Evolutionary conservation across 805 yeast species (phyloP).

Genomic region (Kuraishia capsulata): DNA sequence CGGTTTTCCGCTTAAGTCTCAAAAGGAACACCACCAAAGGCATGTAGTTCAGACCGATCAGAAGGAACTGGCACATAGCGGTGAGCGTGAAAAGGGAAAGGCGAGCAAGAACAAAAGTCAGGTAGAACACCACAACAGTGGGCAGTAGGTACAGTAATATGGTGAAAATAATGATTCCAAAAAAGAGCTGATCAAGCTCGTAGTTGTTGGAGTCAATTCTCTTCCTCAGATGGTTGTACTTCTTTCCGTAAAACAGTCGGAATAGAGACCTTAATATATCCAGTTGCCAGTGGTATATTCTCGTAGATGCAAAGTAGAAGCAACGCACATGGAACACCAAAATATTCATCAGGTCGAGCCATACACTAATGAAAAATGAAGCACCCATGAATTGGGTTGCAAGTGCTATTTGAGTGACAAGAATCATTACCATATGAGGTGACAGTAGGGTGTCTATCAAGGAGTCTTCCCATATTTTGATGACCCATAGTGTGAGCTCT

Average conservation of each 20-base stretch:
- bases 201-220: slow-evolving; percentile 82
- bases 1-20: slow-evolving; percentile 68
- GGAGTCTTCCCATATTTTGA: slow-evolving; percentile 48
- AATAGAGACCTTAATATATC: slow-evolving; percentile 62
- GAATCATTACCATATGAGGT: neutral
- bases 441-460: neutral
- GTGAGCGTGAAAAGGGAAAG: slow-evolving; percentile 37
- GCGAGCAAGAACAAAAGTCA: slow-evolving; percentile 57
- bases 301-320: slow-evolving; percentile 72
- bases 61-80: slow-evolving; percentile 45
- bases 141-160: slow-evolving; percentile 73
- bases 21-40: slow-evolving; percentile 80
- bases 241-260: slow-evolving; percentile 82
- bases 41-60: slow-evolving; percentile 68
- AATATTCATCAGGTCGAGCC: slow-evolving; percentile 55
- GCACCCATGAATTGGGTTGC: slow-evolving; percentile 34
- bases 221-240: slow-evolving; percentile 72
- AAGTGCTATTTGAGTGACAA: neutral
- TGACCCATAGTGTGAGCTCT: slow-evolving; percentile 78
- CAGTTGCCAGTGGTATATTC: slow-evolving; percentile 70
- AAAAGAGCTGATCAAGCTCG: slow-evolving; percentile 74
- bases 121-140: slow-evolving; percentile 78
- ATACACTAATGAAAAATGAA: slow-evolving; percentile 57
- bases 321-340: slow-evolving; percentile 65
- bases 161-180: slow-evolving; percentile 86